Conservation (phyloP, 31 red algal genomes). For the Porphyra umbilicalis region DNA sequence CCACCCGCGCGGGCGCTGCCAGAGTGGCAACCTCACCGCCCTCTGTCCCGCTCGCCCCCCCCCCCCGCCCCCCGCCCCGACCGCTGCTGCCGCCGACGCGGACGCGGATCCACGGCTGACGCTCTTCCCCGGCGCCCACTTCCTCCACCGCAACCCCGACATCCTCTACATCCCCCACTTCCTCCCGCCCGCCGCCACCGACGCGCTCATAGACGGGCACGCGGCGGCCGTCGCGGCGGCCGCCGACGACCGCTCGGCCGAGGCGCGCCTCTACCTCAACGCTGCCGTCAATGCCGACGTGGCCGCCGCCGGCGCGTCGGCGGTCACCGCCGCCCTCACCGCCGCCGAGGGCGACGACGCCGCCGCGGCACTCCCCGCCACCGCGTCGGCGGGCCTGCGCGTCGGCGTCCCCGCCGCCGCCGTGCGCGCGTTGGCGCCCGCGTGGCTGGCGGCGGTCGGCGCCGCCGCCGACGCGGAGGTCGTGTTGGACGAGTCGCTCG, state of each 20-base stretch:
- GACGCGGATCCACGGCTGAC: conserved; percentile 14
- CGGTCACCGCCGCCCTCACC: conserved; percentile 5
- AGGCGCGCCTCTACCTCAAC: conserved; percentile 54
- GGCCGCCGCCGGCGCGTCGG: neutral
- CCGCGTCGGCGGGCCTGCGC: conserved; percentile 27
- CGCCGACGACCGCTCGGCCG: neutral
- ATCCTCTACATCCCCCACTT: conserved; percentile 28
- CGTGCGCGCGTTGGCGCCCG: conserved; percentile 4
- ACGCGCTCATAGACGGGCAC: conserved; percentile 23
- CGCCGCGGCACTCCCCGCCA: neutral
- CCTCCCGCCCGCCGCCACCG: conserved; percentile 18
- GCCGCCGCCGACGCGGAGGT: conserved; percentile 11
- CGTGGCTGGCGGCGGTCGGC: conserved; percentile 4
- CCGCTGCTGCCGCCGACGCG: neutral
- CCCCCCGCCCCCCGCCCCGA: too few relatives aligned
- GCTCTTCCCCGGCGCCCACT: neutral
- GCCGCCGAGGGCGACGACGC: conserved; percentile 2
- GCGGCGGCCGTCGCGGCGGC: neutral
- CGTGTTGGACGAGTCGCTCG: conserved; percentile 30
- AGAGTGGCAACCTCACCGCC: neutral
- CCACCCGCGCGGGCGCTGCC: neutral
- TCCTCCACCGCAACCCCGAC: conserved; percentile 12
- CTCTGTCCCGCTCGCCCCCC: neutral
- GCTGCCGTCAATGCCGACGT: conserved; percentile 32
- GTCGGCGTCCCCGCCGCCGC: conserved; percentile 7